Base-by-base conservation (phyloP, 345 rosid species). In the Syzygium oleosum region DNA sequence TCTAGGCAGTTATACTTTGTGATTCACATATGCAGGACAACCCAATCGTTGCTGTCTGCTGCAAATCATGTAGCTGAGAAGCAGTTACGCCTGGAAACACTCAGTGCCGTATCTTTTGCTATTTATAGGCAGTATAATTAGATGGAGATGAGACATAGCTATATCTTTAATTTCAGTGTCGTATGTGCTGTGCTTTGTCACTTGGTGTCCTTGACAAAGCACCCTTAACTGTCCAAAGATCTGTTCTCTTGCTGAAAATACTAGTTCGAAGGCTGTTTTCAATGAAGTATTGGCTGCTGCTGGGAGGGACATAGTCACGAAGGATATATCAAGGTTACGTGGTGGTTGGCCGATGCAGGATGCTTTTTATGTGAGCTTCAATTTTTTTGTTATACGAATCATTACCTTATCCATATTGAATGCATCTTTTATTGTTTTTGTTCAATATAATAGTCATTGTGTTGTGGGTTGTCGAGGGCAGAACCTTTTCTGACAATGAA, bases 301-400 rank as follows among this genome's bases (percentile, higher is more conserved):
- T 88, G 99, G 94, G 89, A 95, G 90, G 94, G 99, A 97, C 89
- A 93, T 96, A 88, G 92, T 93, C 91, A 97, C 99, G 25, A 97
- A 97, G 94, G 99, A 97, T 91, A 95, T 97, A 93, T 94, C 98
- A 89, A 94, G 99, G 91, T 86, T 97, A 89, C 98, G 99, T 90
- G 99, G 99, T 89, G 99, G 99, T 89, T 97, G 99, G 99, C 95
- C 99, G 88, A 93, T 97, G 99, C 99, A 95, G 90, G 98, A 97
- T 91, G 98, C 94, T 88, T 97, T 97, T 90, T 92, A 93, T 89
- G 99, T 96, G 92, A 94, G 99, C 90, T 73, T 19, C 46, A 73
- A 9, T 73, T 73, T 34, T 34, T 34, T 73, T 73, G 46, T 73
- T 9, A 73, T 34, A 73, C 3, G 25, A 73, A 34, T 73, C 80